A percentile compares a stretch with the other conserved stretches of the same genome.
These are phyloP conservation scores for Apium graveolens DNA, from an alignment of 129 eudicot species.

Conservation along the genomic window DNA sequence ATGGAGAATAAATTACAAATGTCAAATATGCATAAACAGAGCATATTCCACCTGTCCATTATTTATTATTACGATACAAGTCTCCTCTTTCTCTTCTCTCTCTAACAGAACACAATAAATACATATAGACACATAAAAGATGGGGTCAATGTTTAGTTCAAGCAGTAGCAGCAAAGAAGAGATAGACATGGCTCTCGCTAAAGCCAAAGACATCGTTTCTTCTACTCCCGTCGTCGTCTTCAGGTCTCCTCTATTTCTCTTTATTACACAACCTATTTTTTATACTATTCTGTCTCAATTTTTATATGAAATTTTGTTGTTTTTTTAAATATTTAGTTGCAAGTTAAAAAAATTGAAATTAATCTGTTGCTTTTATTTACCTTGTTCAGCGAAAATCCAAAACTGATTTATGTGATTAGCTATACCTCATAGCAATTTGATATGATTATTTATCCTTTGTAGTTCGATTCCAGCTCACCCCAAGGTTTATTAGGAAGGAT, in stretches of 20 bases:
- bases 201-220: constrained; percentile 49
- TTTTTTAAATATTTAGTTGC: too few relatives aligned
- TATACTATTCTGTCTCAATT: background rate
- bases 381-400: background rate
- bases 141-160: constrained; percentile 60
- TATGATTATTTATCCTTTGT: too few relatives aligned
- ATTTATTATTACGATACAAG: background rate
- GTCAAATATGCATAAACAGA: background rate
- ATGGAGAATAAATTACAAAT: too few relatives aligned
- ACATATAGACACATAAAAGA: background rate
- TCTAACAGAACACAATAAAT: background rate
- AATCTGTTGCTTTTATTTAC: background rate
- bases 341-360: background rate
- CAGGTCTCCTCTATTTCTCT: constrained; percentile 33
- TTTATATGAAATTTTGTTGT: background rate
- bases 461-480: too few relatives aligned
- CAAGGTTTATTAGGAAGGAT: too few relatives aligned
- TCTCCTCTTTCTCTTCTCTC: background rate
- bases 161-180: constrained; percentile 26
- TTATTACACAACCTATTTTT: background rate
- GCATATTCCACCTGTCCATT: background rate
- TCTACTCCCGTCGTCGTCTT: constrained; percentile 64
- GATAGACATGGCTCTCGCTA: constrained; percentile 59
- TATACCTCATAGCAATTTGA: too few relatives aligned
- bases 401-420: background rate